A percentile compares a stretch with the other conserved stretches of the same genome.
phyloP scores from a whole-genome alignment of 78 protist genomes.

The Capsaspora owczarzaki region DNA sequence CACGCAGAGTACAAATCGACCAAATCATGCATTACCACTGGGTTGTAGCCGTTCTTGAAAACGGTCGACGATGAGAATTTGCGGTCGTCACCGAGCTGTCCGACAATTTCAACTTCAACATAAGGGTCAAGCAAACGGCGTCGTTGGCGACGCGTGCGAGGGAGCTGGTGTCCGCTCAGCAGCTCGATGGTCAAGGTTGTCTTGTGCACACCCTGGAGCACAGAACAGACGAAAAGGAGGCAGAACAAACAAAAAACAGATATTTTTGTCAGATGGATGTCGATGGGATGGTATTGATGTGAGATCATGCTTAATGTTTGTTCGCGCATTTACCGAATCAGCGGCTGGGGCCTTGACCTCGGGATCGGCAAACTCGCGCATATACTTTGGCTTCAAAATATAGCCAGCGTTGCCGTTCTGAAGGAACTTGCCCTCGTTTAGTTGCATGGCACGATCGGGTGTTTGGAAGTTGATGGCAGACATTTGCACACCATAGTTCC shows the following conservation, averaged over 20 bases:
- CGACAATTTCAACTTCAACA: background rate
- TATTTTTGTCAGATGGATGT: too few relatives aligned
- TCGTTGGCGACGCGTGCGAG: background rate
- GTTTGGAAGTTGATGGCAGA: constrained; percentile 78
- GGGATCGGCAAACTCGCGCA: background rate
- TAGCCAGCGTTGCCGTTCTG: constrained; percentile 32
- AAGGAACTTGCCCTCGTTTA: constrained; percentile 30
- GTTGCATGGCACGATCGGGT: constrained; percentile 24
- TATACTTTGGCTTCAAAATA: constrained; percentile 18
- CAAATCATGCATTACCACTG: too few relatives aligned
- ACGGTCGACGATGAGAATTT: too few relatives aligned
- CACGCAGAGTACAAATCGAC: too few relatives aligned
- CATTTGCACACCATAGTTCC: constrained; percentile 56
- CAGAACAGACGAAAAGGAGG: too few relatives aligned
- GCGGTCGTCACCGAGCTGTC: too few relatives aligned
- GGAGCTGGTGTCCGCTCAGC: background rate
- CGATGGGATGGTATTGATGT: too few relatives aligned
- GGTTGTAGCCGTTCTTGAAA: constrained; percentile 48
- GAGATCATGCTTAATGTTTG: too few relatives aligned
- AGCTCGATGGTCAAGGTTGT: background rate
- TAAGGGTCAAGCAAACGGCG: background rate
- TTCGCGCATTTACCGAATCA: too few relatives aligned
- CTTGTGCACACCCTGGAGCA: too few relatives aligned
- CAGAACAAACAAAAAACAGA: too few relatives aligned
- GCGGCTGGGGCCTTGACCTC: too few relatives aligned